These are phyloP conservation scores for Cunninghamia lanceolata DNA, from an alignment of 75 land plant species.

Conservation along the genomic window DNA sequence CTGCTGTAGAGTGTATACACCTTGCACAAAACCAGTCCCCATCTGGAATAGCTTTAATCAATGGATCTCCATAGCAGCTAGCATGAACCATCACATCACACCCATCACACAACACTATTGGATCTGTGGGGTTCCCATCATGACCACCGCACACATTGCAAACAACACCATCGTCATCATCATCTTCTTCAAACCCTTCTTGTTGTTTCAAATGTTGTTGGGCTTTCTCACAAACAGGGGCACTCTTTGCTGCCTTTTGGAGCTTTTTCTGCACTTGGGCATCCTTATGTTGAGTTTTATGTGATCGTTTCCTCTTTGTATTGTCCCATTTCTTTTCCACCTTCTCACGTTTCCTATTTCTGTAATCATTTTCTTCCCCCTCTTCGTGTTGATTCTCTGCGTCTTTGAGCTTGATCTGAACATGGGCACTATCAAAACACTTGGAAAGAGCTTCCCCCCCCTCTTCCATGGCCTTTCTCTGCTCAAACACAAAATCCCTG, in stretches of 20 bases:
- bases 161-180: conserved; percentile 64
- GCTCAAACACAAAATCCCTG: background rate
- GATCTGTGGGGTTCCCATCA: conserved; percentile 74
- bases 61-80: conserved; percentile 79
- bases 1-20: conserved; percentile 21
- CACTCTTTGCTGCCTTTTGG: conserved; percentile 13
- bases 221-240: background rate
- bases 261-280: background rate
- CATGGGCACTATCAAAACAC: background rate
- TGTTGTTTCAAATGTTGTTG: background rate
- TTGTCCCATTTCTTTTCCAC: background rate
- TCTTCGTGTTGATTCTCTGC: conserved; percentile 1
- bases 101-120: conserved; percentile 92
- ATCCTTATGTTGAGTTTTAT: background rate
- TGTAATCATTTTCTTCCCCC: conserved; percentile 58
- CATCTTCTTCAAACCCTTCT: conserved; percentile 27
- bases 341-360: background rate
- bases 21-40: conserved; percentile 84
- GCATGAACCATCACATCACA: conserved; percentile 89
- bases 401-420: conserved; percentile 11
- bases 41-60: conserved; percentile 55
- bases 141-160: conserved; percentile 72
- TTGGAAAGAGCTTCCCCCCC: background rate
- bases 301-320: background rate
- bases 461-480: background rate